Conservation (phyloP, 805 yeast species). For the Candida sphagnicola region DNA sequence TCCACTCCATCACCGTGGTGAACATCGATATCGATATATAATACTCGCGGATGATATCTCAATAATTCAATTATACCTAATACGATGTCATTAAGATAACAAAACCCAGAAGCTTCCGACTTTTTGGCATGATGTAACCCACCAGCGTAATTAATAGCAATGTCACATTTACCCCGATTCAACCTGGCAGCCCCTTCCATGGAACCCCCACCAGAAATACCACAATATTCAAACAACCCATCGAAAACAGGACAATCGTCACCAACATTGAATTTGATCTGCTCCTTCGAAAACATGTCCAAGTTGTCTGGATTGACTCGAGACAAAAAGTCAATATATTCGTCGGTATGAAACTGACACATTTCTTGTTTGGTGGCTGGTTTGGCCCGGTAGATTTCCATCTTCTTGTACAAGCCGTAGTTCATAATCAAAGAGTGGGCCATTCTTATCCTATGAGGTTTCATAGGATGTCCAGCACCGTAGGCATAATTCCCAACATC, state of each 20-base stretch:
- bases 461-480: slow-evolving; percentile 99
- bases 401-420: slow-evolving; percentile 91
- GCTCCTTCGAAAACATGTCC: slow-evolving; percentile 83
- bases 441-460: slow-evolving; percentile 98
- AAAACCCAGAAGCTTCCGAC: slow-evolving; percentile 91
- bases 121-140: slow-evolving; percentile 98
- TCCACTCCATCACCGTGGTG: slow-evolving; percentile 99
- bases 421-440: slow-evolving; percentile 96
- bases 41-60: slow-evolving; percentile 86
- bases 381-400: slow-evolving; percentile 96
- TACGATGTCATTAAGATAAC: slow-evolving; percentile 93
- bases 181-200: slow-evolving; percentile 90
- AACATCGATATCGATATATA: slow-evolving; percentile 90
- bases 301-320: slow-evolving; percentile 91
- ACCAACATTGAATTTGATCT: slow-evolving; percentile 89
- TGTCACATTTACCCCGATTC: slow-evolving; percentile 84
- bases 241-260: slow-evolving; percentile 96
- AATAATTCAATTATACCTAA: slow-evolving; percentile 81
- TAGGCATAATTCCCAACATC: slow-evolving; percentile 98
- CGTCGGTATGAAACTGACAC: slow-evolving; percentile 98
- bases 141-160: slow-evolving; percentile 96
- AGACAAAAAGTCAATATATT: slow-evolving; percentile 87
- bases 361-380: slow-evolving; percentile 98
- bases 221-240: slow-evolving; percentile 89
- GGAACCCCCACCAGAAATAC: slow-evolving; percentile 90